These are phyloP conservation scores for Colletotrichum australisinense DNA, from an alignment of 2,329 filamentous ascomycete species.

Conservation along the genomic window DNA sequence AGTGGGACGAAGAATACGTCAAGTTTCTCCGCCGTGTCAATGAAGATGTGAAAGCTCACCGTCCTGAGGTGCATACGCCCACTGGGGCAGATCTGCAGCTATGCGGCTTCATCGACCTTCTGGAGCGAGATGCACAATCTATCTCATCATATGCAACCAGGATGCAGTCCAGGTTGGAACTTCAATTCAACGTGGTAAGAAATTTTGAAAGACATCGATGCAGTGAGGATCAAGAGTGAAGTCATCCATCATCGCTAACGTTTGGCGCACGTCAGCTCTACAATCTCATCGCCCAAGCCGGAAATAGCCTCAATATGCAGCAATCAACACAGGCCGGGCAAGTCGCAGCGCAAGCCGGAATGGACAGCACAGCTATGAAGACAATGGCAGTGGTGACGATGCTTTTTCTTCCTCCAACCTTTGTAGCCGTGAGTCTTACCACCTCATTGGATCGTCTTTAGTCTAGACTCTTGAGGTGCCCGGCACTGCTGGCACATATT, in stretches of 20 bases:
- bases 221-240: neutral
- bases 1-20: neutral
- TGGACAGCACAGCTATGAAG: slow-evolving; percentile 5
- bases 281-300: neutral
- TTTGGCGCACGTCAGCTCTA: neutral
- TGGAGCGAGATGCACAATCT: neutral
- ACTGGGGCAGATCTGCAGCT: neutral
- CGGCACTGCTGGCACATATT: no score
- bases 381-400: slow-evolving; percentile 1
- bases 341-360: neutral
- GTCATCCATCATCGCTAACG: neutral
- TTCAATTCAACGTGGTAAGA: neutral
- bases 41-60: neutral
- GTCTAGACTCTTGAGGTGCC: no score
- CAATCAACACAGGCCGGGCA: no score
- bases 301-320: neutral
- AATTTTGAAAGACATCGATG: neutral
- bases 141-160: neutral
- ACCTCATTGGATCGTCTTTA: neutral
- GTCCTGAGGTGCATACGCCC: no score
- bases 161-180: neutral
- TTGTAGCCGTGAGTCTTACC: neutral
- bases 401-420: neutral
- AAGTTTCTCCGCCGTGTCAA: neutral
- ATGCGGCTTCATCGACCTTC: neutral